Conservation (phyloP, 2,329 filamentous ascomycete genomes). For the Hypoxylon sp. region DNA sequence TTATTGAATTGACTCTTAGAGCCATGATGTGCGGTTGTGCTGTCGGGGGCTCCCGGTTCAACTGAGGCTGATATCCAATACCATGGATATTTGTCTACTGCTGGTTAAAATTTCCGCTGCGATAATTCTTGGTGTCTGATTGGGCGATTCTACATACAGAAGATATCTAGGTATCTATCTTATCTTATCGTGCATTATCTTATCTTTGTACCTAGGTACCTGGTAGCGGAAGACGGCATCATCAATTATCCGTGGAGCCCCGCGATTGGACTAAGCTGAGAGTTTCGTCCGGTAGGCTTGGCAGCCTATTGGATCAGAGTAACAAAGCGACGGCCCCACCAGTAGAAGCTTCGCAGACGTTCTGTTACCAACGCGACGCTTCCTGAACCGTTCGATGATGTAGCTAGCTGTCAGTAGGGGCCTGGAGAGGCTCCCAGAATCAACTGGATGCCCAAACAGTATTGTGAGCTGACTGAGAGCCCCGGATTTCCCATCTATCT, state of each 20-base stretch:
- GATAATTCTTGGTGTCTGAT: slow-evolving; percentile 9
- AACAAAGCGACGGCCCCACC: slow-evolving; percentile 29
- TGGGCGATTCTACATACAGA: background rate
- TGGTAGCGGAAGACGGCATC: background rate
- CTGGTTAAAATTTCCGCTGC: slow-evolving; percentile 32
- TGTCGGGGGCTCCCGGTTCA: slow-evolving; percentile 23
- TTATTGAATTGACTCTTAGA: slow-evolving; percentile 59
- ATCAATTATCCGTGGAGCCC: slow-evolving; percentile 24
- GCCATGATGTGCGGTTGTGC: slow-evolving; percentile 45
- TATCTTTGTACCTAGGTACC: background rate
- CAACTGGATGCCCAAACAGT: slow-evolving; percentile 16
- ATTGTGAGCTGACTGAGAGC: slow-evolving; percentile 29
- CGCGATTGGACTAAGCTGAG: slow-evolving; percentile 33
- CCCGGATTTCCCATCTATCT: slow-evolving; percentile 21
- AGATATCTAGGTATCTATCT: background rate
- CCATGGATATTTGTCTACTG: slow-evolving; percentile 8
- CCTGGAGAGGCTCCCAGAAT: slow-evolving; percentile 33
- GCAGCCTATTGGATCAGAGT: slow-evolving; percentile 11
- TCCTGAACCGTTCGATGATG: slow-evolving; percentile 49
- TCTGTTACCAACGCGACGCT: slow-evolving; percentile 47
- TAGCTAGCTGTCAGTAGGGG: slow-evolving; percentile 36
- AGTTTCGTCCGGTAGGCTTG: slow-evolving; percentile 29
- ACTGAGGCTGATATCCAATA: slow-evolving; percentile 29
- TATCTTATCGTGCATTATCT: slow-evolving; percentile 9
- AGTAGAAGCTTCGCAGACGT: slow-evolving; percentile 41